Percentiles rank a stretch among this genome's conserved stretches.
phyloP scores from a whole-genome alignment of 2,329 filamentous ascomycete genomes.

The Blastomyces gilchristii region DNA sequence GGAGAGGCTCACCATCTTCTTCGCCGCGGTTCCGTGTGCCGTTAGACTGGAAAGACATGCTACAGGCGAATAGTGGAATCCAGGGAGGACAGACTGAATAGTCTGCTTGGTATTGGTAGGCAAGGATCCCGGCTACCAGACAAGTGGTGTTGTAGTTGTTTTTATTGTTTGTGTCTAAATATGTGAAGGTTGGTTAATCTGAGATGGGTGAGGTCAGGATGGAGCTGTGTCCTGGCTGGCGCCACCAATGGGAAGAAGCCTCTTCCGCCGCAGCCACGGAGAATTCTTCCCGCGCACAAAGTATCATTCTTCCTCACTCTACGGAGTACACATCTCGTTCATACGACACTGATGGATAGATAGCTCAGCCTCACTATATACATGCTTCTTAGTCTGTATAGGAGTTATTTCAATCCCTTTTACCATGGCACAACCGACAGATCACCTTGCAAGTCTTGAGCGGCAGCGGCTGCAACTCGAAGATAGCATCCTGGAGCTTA shows the following conservation, averaged over 20 bases:
- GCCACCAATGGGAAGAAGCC: not conserved
- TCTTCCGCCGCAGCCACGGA: not conserved
- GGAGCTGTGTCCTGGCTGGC: not conserved
- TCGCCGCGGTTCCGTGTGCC: slow-evolving; percentile 29
- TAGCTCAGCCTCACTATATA: not conserved
- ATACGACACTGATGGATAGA: too few species aligned
- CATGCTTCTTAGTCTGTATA: not conserved
- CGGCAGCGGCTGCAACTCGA: slow-evolving; percentile 65
- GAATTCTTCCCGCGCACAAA: too few species aligned
- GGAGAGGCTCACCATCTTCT: slow-evolving; percentile 28
- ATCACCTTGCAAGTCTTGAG: slow-evolving; percentile 51
- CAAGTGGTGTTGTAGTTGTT: not conserved
- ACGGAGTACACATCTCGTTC: not conserved
- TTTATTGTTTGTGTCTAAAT: too few species aligned
- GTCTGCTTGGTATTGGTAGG: too few species aligned
- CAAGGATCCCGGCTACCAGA: not conserved
- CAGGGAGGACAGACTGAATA: not conserved
- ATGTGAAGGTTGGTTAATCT: not conserved
- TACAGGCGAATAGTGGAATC: slow-evolving; percentile 5
- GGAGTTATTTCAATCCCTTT: not conserved
- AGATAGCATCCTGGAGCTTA: slow-evolving; percentile 61
- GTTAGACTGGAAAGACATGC: slow-evolving; percentile 26
- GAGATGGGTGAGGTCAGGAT: not conserved
- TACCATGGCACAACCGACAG: slow-evolving; percentile 12
- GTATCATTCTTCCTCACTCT: not conserved